Conservation (phyloP, 306 rosid species). For the Crotalaria pallida region DNA sequence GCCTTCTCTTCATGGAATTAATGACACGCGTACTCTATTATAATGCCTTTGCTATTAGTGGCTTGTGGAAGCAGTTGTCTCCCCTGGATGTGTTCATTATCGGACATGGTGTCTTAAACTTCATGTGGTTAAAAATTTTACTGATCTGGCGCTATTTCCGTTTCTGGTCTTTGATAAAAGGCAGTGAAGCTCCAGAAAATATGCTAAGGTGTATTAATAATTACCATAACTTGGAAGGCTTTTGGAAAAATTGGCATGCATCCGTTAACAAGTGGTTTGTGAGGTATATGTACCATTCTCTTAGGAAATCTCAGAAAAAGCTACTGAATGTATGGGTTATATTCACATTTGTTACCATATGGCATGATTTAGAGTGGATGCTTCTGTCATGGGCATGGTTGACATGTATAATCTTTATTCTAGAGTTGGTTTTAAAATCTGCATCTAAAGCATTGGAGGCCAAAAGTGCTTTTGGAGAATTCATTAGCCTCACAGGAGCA, state of each 20-base stretch:
- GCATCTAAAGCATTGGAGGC: slow-evolving; percentile 64
- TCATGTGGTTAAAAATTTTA: slow-evolving; percentile 73
- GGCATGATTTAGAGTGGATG: slow-evolving; percentile 82
- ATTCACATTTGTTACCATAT: slow-evolving; percentile 69
- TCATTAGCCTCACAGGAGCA: no score
- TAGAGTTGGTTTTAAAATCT: slow-evolving; percentile 57
- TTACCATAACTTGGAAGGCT: slow-evolving; percentile 58
- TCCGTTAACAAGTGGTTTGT: slow-evolving; percentile 80
- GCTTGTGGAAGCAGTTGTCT: slow-evolving; percentile 54
- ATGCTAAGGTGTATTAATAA: slow-evolving; percentile 75
- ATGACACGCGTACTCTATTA: slow-evolving; percentile 58
- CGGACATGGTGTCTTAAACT: slow-evolving; percentile 74
- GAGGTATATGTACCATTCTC: slow-evolving; percentile 74
- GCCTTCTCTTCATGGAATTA: slow-evolving; percentile 59
- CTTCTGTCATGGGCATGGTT: slow-evolving; percentile 87
- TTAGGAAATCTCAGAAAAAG: slow-evolving; percentile 59
- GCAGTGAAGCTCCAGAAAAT: slow-evolving; percentile 67
- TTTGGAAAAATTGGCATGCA: slow-evolving; percentile 85
- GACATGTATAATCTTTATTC: slow-evolving; percentile 65
- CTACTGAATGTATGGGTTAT: slow-evolving; percentile 60
- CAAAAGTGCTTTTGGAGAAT: slow-evolving; percentile 36
- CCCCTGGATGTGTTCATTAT: slow-evolving; percentile 58
- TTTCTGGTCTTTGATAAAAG: slow-evolving; percentile 65
- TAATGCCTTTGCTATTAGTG: slow-evolving; percentile 66
- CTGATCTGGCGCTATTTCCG: slow-evolving; percentile 74